phyloP scores from a whole-genome alignment of 305 asterid species.

The Fraxinus sp. region DNA sequence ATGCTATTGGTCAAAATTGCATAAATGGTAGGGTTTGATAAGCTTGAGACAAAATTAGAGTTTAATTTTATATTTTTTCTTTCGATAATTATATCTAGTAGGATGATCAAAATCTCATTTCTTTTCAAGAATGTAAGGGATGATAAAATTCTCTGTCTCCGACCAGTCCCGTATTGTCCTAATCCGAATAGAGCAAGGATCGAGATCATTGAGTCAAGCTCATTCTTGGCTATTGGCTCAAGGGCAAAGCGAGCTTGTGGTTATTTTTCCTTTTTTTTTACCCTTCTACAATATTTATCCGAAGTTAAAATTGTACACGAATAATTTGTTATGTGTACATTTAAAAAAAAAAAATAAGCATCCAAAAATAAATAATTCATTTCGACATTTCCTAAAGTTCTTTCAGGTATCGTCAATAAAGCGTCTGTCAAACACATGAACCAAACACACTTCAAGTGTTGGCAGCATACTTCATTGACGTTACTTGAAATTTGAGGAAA shows the following conservation, averaged over 20 bases:
- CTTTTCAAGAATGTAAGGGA: background rate
- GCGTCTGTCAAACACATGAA: background rate
- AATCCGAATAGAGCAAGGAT: background rate
- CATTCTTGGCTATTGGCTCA: background rate
- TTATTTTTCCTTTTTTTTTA: too few species aligned
- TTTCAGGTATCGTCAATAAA: background rate
- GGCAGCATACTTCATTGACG: background rate
- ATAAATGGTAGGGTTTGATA: background rate
- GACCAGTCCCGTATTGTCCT: background rate
- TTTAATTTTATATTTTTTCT: background rate
- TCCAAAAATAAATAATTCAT: too few species aligned
- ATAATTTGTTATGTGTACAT: background rate
- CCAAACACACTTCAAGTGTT: background rate
- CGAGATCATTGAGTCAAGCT: background rate
- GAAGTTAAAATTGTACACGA: too few species aligned
- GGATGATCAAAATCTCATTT: background rate
- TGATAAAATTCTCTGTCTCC: background rate
- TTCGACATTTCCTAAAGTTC: background rate
- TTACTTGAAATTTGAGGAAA: background rate
- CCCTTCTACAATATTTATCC: background rate
- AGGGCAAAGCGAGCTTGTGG: background rate
- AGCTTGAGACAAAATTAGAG: background rate
- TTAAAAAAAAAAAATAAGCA: background rate
- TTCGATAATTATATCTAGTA: background rate
- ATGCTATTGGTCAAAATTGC: background rate